phyloP scores from a whole-genome alignment of 2,329 filamentous ascomycete species.

The Periconia sp. region DNA sequence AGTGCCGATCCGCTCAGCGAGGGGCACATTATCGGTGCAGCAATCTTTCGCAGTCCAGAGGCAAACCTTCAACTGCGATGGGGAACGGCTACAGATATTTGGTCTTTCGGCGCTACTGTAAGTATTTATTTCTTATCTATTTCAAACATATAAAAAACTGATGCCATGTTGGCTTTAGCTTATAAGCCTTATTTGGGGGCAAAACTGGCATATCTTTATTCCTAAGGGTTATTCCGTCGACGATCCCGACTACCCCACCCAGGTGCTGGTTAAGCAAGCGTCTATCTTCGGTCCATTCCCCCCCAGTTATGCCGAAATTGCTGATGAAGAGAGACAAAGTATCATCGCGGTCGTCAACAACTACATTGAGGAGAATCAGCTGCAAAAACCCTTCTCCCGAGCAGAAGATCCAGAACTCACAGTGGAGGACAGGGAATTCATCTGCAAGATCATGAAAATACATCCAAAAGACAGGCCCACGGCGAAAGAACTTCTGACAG shows the following conservation, averaged over 20 bases:
- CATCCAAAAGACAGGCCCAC: slow-evolving; percentile 45
- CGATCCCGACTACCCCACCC: slow-evolving; percentile 4
- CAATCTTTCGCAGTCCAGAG: no score
- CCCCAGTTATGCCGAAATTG: slow-evolving; percentile 21
- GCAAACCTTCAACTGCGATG: no score
- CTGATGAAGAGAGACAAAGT: slow-evolving; percentile 12
- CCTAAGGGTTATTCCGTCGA: slow-evolving; percentile 4
- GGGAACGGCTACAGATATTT: no score
- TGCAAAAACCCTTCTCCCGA: slow-evolving; percentile 10
- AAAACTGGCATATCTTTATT: no score
- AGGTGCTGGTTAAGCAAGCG: slow-evolving; percentile 9
- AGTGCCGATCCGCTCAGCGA: no score
- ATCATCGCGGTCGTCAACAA: slow-evolving; percentile 7
- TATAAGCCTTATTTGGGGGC: no score
- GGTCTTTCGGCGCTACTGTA: no score
- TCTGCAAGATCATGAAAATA: slow-evolving; percentile 46
- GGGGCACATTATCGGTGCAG: no score
- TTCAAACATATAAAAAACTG: no score
- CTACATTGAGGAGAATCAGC: slow-evolving; percentile 6
- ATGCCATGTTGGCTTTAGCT: no score
- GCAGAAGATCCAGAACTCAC: slow-evolving; percentile 10
- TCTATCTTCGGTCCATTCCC: no score
- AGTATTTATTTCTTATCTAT: no score
- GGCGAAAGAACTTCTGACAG: slow-evolving; percentile 22
- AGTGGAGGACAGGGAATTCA: slow-evolving; percentile 23